These are phyloP conservation scores for Globisporangium uncinulatum DNA, from an alignment of 352 stramenopile genomes.

Conservation along the genomic window DNA sequence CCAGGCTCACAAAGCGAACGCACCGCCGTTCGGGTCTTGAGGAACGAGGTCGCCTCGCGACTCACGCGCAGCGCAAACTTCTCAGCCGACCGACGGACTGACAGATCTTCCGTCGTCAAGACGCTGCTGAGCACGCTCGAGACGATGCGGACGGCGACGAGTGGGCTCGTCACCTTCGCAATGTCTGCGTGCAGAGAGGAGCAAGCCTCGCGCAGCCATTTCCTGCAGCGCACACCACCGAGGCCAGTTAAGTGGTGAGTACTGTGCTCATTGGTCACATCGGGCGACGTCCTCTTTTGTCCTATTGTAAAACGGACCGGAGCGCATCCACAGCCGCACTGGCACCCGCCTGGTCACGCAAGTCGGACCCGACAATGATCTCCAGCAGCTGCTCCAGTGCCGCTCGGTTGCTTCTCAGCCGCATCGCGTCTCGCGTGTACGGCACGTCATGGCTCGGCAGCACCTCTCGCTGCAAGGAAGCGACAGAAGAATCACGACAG, in stretches of 20 bases:
- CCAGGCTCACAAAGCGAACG: background rate
- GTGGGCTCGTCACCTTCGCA: constrained; percentile 1
- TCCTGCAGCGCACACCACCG: background rate
- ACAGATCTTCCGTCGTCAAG: constrained; percentile 13
- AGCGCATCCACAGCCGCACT: constrained; percentile 3
- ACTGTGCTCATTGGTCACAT: background rate
- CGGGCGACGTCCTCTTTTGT: background rate
- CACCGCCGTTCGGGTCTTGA: constrained; percentile 8
- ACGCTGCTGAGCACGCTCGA: constrained; percentile 4
- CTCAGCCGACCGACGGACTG: constrained; percentile 8
- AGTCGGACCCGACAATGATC: constrained; percentile 2
- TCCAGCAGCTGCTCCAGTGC: constrained; percentile 8
- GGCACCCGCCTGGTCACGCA: background rate
- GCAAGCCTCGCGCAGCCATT: constrained; percentile 4
- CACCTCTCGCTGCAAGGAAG: constrained; percentile 1
- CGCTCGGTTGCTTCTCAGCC: constrained; percentile 2
- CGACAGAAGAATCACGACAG: background rate
- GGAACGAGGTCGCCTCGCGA: constrained; percentile 6
- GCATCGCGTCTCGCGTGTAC: constrained; percentile 2
- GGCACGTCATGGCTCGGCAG: background rate
- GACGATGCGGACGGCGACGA: constrained; percentile 9
- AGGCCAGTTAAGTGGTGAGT: background rate
- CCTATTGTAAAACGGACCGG: background rate
- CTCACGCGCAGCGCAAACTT: constrained; percentile 6
- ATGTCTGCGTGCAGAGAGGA: constrained; percentile 4